phyloP scores from a whole-genome alignment of 1,284 basidiomycete species.

The Ganoderma boninense region DNA sequence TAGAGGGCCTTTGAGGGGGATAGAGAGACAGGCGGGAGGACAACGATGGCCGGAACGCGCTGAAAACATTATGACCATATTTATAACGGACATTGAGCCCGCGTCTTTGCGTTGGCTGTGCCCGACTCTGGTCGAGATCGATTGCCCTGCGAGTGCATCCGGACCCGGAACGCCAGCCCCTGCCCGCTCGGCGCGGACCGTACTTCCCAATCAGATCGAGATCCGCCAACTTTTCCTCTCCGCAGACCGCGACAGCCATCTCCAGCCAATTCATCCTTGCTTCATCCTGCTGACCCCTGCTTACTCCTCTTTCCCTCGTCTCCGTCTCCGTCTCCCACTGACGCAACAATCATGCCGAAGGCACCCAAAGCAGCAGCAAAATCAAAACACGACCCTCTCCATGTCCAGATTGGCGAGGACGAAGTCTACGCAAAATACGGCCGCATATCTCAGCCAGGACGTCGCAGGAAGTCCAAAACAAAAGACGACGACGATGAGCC shows the following conservation, averaged over 20 bases:
- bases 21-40: background rate
- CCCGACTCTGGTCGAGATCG: background rate
- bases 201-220: conserved; percentile 25
- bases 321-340: background rate
- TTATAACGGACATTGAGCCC: conserved; percentile 8
- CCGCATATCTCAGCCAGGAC: conserved; percentile 75
- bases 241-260: background rate
- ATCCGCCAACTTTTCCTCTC: conserved; percentile 23
- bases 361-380: conserved; percentile 60
- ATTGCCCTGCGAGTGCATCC: background rate
- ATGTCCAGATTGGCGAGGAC: conserved; percentile 82
- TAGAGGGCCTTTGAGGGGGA: conserved; percentile 11
- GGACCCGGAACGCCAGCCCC: no score
- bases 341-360: conserved; percentile 64
- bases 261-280: background rate
- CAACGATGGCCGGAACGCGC: background rate
- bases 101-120: background rate
- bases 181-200: conserved; percentile 2
- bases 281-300: conserved; percentile 19
- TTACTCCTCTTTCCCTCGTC: conserved; percentile 10
- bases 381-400: conserved; percentile 85
- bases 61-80: background rate
- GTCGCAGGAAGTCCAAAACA: conserved; percentile 68
- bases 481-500: conserved; percentile 57
- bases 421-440: conserved; percentile 81